Percentiles rank a stretch among this genome's conserved stretches.
These are phyloP conservation scores for Eutrema salsugineum DNA, from an alignment of 441 rosid species.

Conservation along the genomic window DNA sequence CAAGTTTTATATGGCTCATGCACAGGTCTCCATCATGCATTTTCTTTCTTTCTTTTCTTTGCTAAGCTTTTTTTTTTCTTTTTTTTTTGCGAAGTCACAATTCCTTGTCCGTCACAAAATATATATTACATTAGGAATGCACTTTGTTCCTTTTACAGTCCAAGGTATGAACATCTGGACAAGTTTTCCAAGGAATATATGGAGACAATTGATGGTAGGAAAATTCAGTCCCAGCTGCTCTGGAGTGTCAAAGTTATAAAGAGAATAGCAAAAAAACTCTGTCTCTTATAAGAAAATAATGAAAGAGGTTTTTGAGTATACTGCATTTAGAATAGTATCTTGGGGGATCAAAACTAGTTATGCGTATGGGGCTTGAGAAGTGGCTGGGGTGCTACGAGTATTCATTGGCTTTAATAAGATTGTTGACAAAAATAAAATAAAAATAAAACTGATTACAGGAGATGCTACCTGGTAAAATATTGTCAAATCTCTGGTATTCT, in stretches of 20 bases:
- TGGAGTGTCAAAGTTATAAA: not conserved
- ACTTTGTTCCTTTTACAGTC: not conserved
- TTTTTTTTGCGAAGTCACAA: not conserved
- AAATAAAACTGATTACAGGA: not conserved
- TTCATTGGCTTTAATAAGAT: not conserved
- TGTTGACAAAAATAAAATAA: not conserved
- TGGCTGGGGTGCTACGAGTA: not conserved
- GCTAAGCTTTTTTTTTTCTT: not conserved
- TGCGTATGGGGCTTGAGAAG: not conserved
- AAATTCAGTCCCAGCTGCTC: not conserved
- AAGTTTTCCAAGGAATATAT: not conserved
- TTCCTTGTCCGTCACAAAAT: not conserved
- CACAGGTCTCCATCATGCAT: constrained; percentile 68
- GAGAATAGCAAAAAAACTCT: not conserved
- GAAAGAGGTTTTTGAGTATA: not conserved
- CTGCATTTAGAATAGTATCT: not conserved
- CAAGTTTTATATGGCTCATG: constrained; percentile 84
- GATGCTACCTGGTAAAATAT: not conserved
- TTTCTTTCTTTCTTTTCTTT: not conserved
- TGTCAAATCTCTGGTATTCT: not conserved
- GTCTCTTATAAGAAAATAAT: not conserved
- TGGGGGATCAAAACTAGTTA: constrained; percentile 3
- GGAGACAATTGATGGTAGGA: not conserved
- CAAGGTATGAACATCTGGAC: not conserved
- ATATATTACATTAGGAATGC: not conserved